Evolutionary conservation across 306 rosid genomes (phyloP).

Genomic region (Lagenaria siceraria): DNA sequence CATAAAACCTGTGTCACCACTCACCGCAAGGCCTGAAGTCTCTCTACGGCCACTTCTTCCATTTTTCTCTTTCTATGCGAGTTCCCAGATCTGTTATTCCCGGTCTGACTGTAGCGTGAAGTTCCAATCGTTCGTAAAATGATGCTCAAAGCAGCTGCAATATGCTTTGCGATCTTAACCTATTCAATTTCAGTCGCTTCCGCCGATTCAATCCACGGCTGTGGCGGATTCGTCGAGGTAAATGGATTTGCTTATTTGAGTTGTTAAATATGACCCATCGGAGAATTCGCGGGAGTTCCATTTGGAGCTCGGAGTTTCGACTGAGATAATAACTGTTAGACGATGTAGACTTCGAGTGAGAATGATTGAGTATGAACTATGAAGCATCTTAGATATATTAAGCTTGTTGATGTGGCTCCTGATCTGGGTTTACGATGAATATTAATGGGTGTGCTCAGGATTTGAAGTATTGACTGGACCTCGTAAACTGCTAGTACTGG

Average conservation of each 20-base stretch:
- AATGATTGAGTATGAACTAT: not conserved
- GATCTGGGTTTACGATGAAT: not conserved
- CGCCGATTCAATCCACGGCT: constrained; percentile 70
- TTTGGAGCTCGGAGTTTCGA: not conserved
- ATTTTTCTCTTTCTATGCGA: not conserved
- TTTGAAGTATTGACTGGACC: not conserved
- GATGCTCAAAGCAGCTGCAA: not conserved
- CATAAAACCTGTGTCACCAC: not conserved
- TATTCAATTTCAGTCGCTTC: constrained; percentile 29
- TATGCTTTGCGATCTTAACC: constrained; percentile 6
- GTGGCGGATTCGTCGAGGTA: constrained; percentile 69
- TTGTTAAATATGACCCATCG: not conserved
- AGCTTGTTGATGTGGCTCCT: not conserved
- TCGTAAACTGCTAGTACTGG: not conserved
- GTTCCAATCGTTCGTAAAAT: not conserved
- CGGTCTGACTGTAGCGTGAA: not conserved
- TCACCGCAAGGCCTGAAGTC: not conserved
- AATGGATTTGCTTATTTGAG: not conserved
- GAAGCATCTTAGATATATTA: not conserved
- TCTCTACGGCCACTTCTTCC: not conserved
- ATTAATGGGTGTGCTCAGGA: not conserved
- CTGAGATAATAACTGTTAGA: not conserved
- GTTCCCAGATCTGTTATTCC: constrained; percentile 4
- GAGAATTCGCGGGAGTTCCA: not conserved
- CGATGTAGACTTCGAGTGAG: not conserved